Base-by-base conservation (phyloP, 768 basidiomycete genomes). In the Floccularia luteovirens region DNA sequence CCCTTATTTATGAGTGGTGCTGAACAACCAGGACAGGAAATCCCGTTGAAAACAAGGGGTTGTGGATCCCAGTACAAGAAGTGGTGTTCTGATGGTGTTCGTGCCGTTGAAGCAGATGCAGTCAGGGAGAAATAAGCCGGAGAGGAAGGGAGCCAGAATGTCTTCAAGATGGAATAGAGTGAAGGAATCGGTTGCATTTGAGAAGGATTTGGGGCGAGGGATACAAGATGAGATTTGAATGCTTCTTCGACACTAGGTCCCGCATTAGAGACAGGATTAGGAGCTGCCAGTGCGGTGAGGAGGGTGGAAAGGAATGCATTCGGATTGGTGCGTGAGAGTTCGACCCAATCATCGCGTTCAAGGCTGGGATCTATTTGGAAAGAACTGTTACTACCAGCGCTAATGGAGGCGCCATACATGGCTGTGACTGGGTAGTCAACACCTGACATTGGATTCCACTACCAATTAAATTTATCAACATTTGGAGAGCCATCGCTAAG, bases 41-140 rank as follows among this genome's bases (percentile, higher is more conserved):
- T 82, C 3, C 87, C 87, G 44, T 88, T 85, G 63, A 89, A 85
- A 6, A 87, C 77, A 34, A 90, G 75, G 1, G 86, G 82, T 36
- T 80, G 78, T 0, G 87, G 87, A 45, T 90, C 87, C 87, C 87
- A 90, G 49, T 85, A 90, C n/a, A 90, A 62, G 59, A 90, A 90
- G 3, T 74, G 75, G 46, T 88, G 80, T 39, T 85, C 78, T 4
- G 81, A 79, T 2, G 81, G 77, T 0, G 75, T 82, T 27, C 83
- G 77, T 8, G 79, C 67, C 5, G 71, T 74, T 7, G 77, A 76
- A 1, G 82, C 72, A 1, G 83, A 85, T 19, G 82, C 82, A 7
- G 85, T 87, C 27, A 87, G 66, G 0, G 79, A 75, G 48, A 87
- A 84, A 51, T 86, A 89, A 0, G 78, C 68, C 0, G 87, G 85